Evolutionary conservation across 345 rosid species (phyloP).

Genomic region (Eucalyptus polyanthemos): DNA sequence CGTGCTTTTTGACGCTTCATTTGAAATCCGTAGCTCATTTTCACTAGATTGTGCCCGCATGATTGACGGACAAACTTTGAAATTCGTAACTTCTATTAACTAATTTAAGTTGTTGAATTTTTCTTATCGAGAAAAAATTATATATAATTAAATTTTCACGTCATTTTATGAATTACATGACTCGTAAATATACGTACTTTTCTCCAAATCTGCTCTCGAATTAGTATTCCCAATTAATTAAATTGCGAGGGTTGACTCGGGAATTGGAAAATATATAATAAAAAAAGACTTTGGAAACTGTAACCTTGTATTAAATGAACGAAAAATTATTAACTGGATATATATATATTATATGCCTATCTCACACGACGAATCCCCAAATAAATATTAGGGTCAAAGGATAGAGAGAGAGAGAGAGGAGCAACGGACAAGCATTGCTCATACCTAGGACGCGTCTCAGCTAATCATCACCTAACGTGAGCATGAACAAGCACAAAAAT

Average conservation of each 20-base stretch:
- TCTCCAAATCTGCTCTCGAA: rapidly evolving
- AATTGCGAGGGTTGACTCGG: neutral
- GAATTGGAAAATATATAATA: neutral
- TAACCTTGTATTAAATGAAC: neutral
- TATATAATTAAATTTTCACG: neutral
- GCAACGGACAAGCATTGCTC: neutral
- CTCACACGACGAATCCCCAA: neutral
- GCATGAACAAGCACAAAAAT: neutral
- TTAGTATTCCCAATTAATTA: neutral
- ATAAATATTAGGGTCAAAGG: neutral
- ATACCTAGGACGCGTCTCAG: neutral
- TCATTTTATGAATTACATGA: neutral
- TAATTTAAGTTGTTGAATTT: neutral
- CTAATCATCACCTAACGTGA: neutral
- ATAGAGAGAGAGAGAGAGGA: neutral
- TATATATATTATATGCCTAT: neutral
- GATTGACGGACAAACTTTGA: neutral
- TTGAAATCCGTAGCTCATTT: neutral
- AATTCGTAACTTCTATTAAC: neutral
- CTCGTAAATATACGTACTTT: neutral
- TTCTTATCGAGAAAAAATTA: neutral
- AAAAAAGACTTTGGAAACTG: neutral
- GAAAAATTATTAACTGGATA: neutral
- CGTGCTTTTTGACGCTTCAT: neutral
- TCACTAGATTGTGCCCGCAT: neutral